Conservation (phyloP, 352 stramenopile species). For the Lagenidium giganteum region DNA sequence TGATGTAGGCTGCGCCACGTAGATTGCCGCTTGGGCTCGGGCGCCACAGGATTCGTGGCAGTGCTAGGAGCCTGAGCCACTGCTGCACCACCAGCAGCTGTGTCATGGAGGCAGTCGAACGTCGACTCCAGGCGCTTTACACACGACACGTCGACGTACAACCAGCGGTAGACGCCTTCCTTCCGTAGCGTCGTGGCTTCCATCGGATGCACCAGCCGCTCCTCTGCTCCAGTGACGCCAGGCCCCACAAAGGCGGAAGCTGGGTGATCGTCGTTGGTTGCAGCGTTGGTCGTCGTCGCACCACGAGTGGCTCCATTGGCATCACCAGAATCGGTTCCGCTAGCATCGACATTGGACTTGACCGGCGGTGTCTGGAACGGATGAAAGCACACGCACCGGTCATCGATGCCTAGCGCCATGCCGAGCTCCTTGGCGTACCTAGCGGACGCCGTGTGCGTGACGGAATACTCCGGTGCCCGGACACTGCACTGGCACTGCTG, state of each 20-base stretch:
- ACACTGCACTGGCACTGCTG: conserved; percentile 24
- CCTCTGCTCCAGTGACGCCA: no score
- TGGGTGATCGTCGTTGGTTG: background rate
- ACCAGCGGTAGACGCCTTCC: conserved; percentile 21
- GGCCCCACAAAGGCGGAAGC: conserved; percentile 7
- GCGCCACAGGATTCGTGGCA: no score
- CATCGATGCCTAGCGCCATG: no score
- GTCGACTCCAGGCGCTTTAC: conserved; percentile 30
- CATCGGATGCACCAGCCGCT: conserved; percentile 28
- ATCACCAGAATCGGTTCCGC: no score
- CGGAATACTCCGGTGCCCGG: no score
- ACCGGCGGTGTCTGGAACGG: conserved; percentile 17
- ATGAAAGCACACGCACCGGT: conserved; percentile 29
- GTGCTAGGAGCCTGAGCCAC: background rate
- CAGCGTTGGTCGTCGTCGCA: background rate
- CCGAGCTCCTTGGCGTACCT: no score
- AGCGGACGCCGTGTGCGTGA: no score
- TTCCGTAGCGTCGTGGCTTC: conserved; percentile 23
- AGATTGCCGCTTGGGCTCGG: no score
- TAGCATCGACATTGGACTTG: no score
- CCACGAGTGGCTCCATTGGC: no score
- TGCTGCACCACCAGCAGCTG: background rate
- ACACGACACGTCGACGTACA: conserved; percentile 18
- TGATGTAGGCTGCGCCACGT: no score
- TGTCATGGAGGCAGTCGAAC: conserved; percentile 14